A percentile compares a stretch with the other conserved stretches of the same genome.
phyloP scores from a whole-genome alignment of 2,329 filamentous ascomycete genomes.

The Pleoardoris graminearum region DNA sequence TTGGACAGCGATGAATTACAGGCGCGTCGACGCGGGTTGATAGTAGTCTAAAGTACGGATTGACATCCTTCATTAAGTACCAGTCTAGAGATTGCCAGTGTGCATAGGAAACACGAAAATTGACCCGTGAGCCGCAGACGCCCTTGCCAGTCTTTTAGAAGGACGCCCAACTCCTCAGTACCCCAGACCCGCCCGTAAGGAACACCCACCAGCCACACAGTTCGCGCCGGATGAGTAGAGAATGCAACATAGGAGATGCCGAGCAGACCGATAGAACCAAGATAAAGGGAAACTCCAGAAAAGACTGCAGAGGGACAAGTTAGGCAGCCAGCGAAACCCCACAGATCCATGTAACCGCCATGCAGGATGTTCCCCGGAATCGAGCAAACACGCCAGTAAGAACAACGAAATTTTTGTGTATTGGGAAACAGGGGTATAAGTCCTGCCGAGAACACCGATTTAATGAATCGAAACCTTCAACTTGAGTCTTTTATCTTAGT shows the following conservation, averaged over 20 bases:
- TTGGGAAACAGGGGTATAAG: slow-evolving; percentile 45
- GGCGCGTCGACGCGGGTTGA: slow-evolving; percentile 31
- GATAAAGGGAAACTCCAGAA: slow-evolving; percentile 27
- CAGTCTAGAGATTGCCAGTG: slow-evolving; percentile 43
- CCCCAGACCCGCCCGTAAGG: slow-evolving; percentile 8
- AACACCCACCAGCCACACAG: slow-evolving; percentile 16
- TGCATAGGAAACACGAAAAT: slow-evolving; percentile 30
- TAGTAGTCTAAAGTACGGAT: slow-evolving; percentile 44
- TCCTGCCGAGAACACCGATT: slow-evolving; percentile 45
- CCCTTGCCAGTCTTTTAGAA: slow-evolving; percentile 35
- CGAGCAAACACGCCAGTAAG: slow-evolving; percentile 34
- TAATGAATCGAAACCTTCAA: slow-evolving; percentile 35
- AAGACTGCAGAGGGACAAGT: slow-evolving; percentile 21
- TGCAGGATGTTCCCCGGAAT: slow-evolving; percentile 30
- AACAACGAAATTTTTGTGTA: slow-evolving; percentile 40
- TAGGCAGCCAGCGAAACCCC: slow-evolving; percentile 19
- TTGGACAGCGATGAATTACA: no score
- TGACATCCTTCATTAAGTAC: slow-evolving; percentile 47
- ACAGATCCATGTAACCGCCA: slow-evolving; percentile 29
- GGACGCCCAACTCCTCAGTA: slow-evolving; percentile 40
- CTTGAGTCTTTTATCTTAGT: slow-evolving; percentile 27
- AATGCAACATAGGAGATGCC: slow-evolving; percentile 34
- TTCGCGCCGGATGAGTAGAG: slow-evolving; percentile 21
- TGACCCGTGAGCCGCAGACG: slow-evolving; percentile 31
- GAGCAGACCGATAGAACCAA: slow-evolving; percentile 15